phyloP scores from a whole-genome alignment of 179 eudicot species.

The Gypsophila paniculata region DNA sequence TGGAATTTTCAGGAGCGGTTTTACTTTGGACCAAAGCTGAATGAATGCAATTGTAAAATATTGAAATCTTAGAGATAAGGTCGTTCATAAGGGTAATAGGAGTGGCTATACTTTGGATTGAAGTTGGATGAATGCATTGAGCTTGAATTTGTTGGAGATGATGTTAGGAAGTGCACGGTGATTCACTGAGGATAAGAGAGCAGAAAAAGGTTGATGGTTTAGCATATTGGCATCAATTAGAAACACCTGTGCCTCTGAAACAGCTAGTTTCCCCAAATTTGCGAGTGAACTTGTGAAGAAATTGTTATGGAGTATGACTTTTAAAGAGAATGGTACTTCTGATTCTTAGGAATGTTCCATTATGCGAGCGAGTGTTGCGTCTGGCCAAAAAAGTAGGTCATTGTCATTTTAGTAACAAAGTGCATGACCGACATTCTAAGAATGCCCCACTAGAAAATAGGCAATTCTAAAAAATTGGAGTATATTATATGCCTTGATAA shows the following conservation, averaged over 20 bases:
- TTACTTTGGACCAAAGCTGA: not conserved
- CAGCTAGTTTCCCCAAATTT: not conserved
- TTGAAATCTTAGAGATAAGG: not conserved
- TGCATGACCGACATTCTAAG: too few relatives aligned
- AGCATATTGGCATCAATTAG: not conserved
- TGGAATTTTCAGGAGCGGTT: not conserved
- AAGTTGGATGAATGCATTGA: not conserved
- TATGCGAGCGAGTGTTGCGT: too few relatives aligned
- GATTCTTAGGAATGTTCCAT: too few relatives aligned
- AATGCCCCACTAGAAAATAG: too few relatives aligned
- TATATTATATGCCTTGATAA: not conserved
- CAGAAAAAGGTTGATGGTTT: not conserved
- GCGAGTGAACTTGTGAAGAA: not conserved
- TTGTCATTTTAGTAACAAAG: too few relatives aligned
- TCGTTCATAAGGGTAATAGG: not conserved
- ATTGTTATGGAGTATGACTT: not conserved
- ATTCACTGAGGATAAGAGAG: not conserved
- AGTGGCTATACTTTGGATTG: not conserved
- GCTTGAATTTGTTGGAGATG: not conserved
- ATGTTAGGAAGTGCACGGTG: not conserved
- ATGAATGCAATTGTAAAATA: not conserved
- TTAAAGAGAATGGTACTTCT: too few relatives aligned
- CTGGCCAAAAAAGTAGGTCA: too few relatives aligned
- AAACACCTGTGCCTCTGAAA: not conserved
- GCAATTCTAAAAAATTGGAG: too few relatives aligned